These are phyloP conservation scores for Penicillium robsamsonii DNA, from an alignment of 495 filamentous ascomycete genomes.

Conservation along the genomic window DNA sequence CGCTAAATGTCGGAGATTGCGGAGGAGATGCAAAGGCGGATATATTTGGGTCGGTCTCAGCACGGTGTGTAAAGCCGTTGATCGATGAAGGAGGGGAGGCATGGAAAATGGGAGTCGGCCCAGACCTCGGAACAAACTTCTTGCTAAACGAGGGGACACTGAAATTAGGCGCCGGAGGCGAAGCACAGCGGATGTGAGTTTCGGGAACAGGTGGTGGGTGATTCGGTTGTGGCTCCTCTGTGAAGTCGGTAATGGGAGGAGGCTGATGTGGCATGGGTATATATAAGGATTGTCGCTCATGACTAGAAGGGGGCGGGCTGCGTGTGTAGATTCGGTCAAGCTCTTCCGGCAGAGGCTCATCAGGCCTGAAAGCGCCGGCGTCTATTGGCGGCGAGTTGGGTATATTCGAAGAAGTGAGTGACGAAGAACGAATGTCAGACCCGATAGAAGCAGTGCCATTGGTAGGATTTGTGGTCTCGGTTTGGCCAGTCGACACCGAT, in stretches of 20 bases:
- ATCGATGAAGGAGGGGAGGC: conserved; percentile 18
- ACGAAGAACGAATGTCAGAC: conserved; percentile 15
- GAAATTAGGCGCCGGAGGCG: conserved; percentile 49
- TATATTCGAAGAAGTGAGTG: conserved; percentile 17
- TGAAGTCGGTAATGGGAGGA: conserved; percentile 10
- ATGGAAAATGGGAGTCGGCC: conserved; percentile 17
- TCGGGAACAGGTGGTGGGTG: conserved; percentile 34
- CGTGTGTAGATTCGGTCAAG: conserved; percentile 15
- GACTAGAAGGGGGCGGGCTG: conserved; percentile 28
- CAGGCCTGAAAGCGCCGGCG: conserved; percentile 13
- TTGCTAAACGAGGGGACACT: conserved; percentile 52
- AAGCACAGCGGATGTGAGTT: conserved; percentile 31
- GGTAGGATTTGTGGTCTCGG: conserved; percentile 26
- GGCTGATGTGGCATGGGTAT: conserved; percentile 12
- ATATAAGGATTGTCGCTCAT: conserved; percentile 28
- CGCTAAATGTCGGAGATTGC: conserved; percentile 38
- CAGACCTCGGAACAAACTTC: conserved; percentile 34
- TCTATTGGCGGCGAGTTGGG: conserved; percentile 19
- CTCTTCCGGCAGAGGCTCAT: conserved; percentile 16
- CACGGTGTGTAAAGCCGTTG: conserved; percentile 18
- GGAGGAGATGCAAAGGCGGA: conserved; percentile 37
- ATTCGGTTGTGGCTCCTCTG: conserved; percentile 21
- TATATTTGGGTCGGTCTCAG: conserved; percentile 21
- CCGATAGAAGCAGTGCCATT: conserved; percentile 24
- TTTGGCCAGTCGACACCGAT: conserved; percentile 32